Conservation (phyloP, 306 rosid species). For the Psophocarpus tetragonolobus region DNA sequence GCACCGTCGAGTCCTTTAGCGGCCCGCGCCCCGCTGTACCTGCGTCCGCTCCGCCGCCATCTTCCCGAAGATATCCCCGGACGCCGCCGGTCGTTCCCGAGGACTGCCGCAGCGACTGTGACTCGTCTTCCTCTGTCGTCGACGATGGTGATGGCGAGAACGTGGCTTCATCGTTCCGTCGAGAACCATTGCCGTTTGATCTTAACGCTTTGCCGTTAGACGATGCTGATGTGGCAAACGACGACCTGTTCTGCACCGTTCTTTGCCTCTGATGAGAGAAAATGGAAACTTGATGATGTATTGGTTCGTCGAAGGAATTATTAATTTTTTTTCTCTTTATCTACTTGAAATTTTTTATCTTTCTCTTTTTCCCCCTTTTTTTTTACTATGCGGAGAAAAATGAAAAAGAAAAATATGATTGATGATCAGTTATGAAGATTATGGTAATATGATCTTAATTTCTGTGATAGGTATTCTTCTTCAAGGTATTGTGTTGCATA, state of each 20-base stretch:
- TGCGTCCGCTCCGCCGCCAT: background rate
- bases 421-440: conserved; percentile 53
- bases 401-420: conserved; percentile 45
- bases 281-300: background rate
- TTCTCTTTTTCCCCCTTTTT: conserved; percentile 14
- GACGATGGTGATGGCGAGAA: conserved; percentile 56
- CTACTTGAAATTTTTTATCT: conserved; percentile 27
- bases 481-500: background rate
- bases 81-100: conserved; percentile 72
- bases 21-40: conserved; percentile 52
- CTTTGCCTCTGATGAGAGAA: conserved; percentile 63
- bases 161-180: conserved; percentile 45
- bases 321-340: conserved; percentile 30
- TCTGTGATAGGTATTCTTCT: conserved; percentile 44
- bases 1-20: conserved; percentile 87
- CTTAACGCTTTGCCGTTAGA: conserved; percentile 75
- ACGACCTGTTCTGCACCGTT: conserved; percentile 67
- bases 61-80: conserved; percentile 46
- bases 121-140: conserved; percentile 77
- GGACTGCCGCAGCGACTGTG: conserved; percentile 93
- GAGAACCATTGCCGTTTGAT: conserved; percentile 60
- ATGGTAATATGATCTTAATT: conserved; percentile 52
- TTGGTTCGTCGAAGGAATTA: conserved; percentile 37
- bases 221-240: conserved; percentile 39
- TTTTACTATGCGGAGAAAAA: conserved; percentile 42